Evolutionary conservation across 176 grass and related monocot genomes (phyloP), one percentile per base, ranked within the genome.

Genomic region (Aegilops longissima): DNA sequence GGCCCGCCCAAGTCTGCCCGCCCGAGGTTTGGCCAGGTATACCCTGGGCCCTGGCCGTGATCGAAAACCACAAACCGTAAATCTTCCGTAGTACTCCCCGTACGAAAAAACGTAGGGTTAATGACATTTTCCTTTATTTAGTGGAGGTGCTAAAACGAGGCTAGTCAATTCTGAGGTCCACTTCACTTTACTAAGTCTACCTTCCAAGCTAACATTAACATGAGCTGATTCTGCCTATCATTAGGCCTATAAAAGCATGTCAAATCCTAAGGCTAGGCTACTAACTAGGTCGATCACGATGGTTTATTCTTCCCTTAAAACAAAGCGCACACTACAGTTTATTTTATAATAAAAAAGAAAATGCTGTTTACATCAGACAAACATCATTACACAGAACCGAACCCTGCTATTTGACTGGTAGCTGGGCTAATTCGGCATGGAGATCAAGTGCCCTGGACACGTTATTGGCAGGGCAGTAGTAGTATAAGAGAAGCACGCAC

Each of bases 141-240:
- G 36, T 29, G 20, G 17, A 23, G 34, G 4, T 1, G 11, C 7
- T 45, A 74, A 73, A 85, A 82, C 59, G 39, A 11, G 17, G 65
- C 6, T 63, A 52, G 36, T 65, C 64, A 71, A 73, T 78, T 56
- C 58, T 44, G 18, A 8, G 67, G 16, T 73, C 56, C 33, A 73
- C 16, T 88, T 82, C 82, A 77, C 79, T 83, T 84, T 47, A 84
- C 42, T 21, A 77, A 36, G 73, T 66, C 68, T 76, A 66, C 45
- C 66, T 90, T 87, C 76, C 59, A 80, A 84, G 35, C 67, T 84
- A 91, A 45, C 61, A 66, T 44, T 84, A 91, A 45, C 61, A 66
- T 44, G 58, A 90, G 34, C 44, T 8, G 66, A 80, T 76, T 84
- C 38, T 18, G 5, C 10, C n/a, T 74, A 73, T 68, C 25, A 47